Evolutionary conservation across 164 flowering plant species (phyloP).

Genomic region (Tinospora cordifolia): DNA sequence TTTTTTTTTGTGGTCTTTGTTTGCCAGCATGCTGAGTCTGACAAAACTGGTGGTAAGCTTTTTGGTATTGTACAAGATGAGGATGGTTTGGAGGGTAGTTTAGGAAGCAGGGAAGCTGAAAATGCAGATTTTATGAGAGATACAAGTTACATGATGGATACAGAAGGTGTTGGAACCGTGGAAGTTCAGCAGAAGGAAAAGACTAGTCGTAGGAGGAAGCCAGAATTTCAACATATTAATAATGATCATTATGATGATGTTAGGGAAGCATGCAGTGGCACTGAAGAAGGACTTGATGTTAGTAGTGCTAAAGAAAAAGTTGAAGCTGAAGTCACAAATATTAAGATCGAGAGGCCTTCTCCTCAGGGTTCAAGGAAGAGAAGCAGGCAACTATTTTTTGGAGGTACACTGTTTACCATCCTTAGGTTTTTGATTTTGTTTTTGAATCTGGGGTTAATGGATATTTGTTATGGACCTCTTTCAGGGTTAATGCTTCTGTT

Average conservation of each 20-base stretch:
- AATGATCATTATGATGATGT: conserved; percentile 37
- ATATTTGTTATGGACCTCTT: not conserved
- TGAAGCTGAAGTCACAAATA: conserved; percentile 36
- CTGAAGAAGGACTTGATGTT: conserved; percentile 48
- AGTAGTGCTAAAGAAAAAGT: conserved; percentile 28
- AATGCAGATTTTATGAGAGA: conserved; percentile 38
- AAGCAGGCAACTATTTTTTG: conserved; percentile 42
- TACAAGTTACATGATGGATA: conserved; percentile 22
- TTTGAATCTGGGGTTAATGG: not conserved
- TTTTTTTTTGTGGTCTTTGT: conserved; percentile 10
- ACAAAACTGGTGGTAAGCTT: conserved; percentile 23
- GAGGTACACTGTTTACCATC: conserved; percentile 28
- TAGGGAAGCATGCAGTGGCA: conserved; percentile 69
- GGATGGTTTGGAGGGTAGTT: conserved; percentile 45
- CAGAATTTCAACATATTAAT: conserved; percentile 28
- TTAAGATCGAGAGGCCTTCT: conserved; percentile 23
- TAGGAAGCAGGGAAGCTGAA: conserved; percentile 58
- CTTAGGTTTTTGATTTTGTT: not conserved
- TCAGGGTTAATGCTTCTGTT: too few species aligned
- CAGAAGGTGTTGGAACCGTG: conserved; percentile 28
- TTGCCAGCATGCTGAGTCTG: conserved; percentile 28
- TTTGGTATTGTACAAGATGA: conserved; percentile 36
- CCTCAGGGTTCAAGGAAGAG: conserved; percentile 40
- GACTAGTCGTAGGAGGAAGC: conserved; percentile 30
- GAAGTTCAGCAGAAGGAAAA: conserved; percentile 30